These are phyloP conservation scores for Solanum hybrid DNA, from an alignment of 305 asterid genomes.

Conservation along the genomic window DNA sequence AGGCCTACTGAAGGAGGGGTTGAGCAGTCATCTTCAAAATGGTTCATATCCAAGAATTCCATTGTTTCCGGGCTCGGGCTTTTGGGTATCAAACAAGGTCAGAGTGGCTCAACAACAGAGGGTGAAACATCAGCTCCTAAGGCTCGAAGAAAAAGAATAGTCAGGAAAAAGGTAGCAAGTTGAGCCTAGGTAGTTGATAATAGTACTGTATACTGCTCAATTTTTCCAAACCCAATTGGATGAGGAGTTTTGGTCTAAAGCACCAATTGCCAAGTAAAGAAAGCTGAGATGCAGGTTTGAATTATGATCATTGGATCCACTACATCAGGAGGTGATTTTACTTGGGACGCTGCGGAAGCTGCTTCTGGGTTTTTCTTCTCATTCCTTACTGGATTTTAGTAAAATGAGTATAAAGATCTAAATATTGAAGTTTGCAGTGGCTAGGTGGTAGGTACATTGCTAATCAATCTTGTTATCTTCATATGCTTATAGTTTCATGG, in stretches of 20 bases:
- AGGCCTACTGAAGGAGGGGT: constrained; percentile 60
- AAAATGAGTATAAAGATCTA: background rate
- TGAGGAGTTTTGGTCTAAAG: background rate
- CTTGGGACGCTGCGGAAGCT: background rate
- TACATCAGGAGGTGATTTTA: background rate
- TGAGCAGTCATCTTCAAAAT: constrained; percentile 60
- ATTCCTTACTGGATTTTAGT: background rate
- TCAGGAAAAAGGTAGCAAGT: constrained; percentile 59
- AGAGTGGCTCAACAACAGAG: constrained; percentile 26
- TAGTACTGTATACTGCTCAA: background rate
- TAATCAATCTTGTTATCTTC: background rate
- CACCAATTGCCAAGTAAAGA: background rate
- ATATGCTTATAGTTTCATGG: background rate
- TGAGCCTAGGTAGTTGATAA: background rate
- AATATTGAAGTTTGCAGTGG: background rate
- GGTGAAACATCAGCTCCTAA: constrained; percentile 52
- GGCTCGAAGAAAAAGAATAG: constrained; percentile 75
- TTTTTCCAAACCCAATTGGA: background rate
- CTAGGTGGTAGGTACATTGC: background rate
- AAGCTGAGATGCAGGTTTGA: background rate
- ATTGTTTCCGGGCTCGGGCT: constrained; percentile 90
- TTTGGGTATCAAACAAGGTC: constrained; percentile 72
- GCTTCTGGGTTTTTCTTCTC: background rate
- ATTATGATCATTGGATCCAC: background rate
- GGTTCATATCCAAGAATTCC: constrained; percentile 90